Evolutionary conservation across 768 basidiomycete genomes (phyloP).

Genomic region (Rhizopogon roseolus): DNA sequence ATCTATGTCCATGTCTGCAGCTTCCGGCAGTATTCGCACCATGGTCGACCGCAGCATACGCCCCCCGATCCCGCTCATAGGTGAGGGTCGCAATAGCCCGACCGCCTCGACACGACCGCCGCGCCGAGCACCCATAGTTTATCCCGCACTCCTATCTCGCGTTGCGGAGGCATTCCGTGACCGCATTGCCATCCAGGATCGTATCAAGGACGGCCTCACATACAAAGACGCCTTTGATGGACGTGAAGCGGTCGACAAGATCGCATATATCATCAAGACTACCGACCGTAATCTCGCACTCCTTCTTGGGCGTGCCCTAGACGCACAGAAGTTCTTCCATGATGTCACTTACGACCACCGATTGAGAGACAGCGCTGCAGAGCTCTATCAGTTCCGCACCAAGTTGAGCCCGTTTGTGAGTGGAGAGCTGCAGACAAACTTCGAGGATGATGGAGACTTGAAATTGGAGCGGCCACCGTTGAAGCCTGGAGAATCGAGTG

Average conservation of each 20-base stretch:
- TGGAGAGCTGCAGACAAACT: constrained; percentile 51
- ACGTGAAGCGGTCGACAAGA: constrained; percentile 93
- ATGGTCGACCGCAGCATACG: constrained; percentile 34
- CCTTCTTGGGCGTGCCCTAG: constrained; percentile 90
- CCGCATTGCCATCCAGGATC: constrained; percentile 71
- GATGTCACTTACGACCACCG: constrained; percentile 99
- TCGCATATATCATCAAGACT: constrained; percentile 97
- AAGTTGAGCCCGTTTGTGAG: constrained; percentile 83
- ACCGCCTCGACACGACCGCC: constrained; percentile 30
- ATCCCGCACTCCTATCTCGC: constrained; percentile 93
- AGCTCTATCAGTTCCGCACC: constrained; percentile 91
- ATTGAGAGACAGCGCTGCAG: constrained; percentile 78
- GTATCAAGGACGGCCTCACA: constrained; percentile 90
- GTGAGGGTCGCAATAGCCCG: constrained; percentile 31
- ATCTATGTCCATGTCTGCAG: constrained; percentile 71
- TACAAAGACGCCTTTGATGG: constrained; percentile 98
- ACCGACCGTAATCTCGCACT: constrained; percentile 95
- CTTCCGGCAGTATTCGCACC: constrained; percentile 47
- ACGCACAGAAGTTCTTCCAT: constrained; percentile 98
- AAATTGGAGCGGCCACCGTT: constrained; percentile 11
- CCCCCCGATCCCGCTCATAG: constrained; percentile 32
- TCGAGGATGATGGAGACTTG: constrained; percentile 29
- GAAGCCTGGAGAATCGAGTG: constrained; percentile 14
- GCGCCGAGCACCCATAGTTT: constrained; percentile 68
- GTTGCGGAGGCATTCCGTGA: constrained; percentile 92